Conservation (phyloP, 2,329 filamentous ascomycete genomes). For the Coniochaeta sp. region DNA sequence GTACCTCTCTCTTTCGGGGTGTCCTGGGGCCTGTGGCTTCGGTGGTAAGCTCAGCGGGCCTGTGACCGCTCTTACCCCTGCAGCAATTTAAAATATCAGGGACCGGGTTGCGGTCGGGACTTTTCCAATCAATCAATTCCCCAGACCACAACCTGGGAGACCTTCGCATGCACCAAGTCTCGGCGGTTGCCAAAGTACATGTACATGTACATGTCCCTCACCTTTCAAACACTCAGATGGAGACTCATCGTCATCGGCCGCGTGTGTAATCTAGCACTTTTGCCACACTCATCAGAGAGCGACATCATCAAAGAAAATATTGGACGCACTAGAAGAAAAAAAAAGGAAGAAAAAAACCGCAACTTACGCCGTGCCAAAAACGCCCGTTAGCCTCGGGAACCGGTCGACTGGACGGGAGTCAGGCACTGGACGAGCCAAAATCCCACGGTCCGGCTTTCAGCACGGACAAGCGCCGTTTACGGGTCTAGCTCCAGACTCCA, state of each 20-base stretch:
- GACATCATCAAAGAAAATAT: neutral
- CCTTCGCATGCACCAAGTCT: neutral
- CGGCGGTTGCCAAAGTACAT: neutral
- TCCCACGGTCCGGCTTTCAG: neutral
- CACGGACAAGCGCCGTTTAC: conserved; percentile 1
- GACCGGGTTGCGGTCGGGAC: conserved; percentile 3
- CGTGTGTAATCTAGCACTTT: neutral
- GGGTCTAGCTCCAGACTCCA: neutral
- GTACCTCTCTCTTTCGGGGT: neutral
- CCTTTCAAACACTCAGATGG: neutral
- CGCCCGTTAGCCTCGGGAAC: neutral
- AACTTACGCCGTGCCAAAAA: neutral
- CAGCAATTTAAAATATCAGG: conserved; percentile 5
- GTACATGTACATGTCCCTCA: neutral
- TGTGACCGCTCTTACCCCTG: neutral
- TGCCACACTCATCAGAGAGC: neutral
- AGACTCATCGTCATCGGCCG: neutral
- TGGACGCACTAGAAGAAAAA: neutral
- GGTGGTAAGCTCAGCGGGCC: neutral
- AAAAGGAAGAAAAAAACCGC: neutral
- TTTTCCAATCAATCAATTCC: conserved; percentile 4
- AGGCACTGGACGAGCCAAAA: too few species aligned
- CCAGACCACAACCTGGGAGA: neutral
- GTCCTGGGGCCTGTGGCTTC: too few species aligned
- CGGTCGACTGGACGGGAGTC: neutral